Conservation (phyloP, 352 stramenopile genomes). For the Pythium brassicae region DNA sequence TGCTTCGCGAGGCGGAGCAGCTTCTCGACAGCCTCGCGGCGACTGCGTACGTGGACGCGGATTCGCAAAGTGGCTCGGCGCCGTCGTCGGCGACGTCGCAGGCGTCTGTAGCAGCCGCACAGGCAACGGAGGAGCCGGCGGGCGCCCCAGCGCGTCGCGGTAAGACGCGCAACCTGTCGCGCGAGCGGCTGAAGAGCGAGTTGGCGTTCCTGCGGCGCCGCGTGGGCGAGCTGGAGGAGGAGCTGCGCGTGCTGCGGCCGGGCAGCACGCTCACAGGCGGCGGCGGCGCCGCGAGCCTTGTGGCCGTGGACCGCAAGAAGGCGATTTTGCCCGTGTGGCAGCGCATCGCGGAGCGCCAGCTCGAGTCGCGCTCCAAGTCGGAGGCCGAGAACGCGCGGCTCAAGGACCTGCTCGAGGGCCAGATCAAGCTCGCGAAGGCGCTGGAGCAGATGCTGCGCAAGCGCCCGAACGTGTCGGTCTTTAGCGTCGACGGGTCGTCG, state of each 20-base stretch:
- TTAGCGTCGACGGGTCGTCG: background rate
- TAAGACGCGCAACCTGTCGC: slow-evolving; percentile 8
- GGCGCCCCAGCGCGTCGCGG: background rate
- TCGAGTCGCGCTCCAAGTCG: background rate
- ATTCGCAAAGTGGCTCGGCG: too few relatives aligned
- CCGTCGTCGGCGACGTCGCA: background rate
- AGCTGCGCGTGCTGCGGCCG: slow-evolving; percentile 5
- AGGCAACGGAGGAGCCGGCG: background rate
- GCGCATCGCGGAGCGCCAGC: slow-evolving; percentile 12
- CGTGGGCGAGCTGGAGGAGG: slow-evolving; percentile 4
- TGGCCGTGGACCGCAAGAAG: slow-evolving; percentile 2
- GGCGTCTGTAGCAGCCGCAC: background rate
- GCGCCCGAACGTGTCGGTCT: slow-evolving; percentile 1
- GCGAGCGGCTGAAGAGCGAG: slow-evolving; percentile 13
- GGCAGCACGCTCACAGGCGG: slow-evolving; percentile 4
- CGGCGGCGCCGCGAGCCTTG: background rate
- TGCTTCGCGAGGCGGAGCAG: slow-evolving; percentile 10
- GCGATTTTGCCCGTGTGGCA: slow-evolving; percentile 8
- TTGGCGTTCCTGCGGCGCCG: slow-evolving; percentile 4
- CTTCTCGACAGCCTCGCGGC: slow-evolving; percentile 10
- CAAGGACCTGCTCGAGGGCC: slow-evolving; percentile 2
- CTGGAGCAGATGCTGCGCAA: slow-evolving; percentile 7
- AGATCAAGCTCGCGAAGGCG: slow-evolving; percentile 7
- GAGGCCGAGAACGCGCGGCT: slow-evolving; percentile 9
- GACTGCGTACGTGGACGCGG: background rate